These are phyloP conservation scores for Wallacemonas rigidus DNA, from an alignment of 208 protist species.

Conservation along the genomic window DNA sequence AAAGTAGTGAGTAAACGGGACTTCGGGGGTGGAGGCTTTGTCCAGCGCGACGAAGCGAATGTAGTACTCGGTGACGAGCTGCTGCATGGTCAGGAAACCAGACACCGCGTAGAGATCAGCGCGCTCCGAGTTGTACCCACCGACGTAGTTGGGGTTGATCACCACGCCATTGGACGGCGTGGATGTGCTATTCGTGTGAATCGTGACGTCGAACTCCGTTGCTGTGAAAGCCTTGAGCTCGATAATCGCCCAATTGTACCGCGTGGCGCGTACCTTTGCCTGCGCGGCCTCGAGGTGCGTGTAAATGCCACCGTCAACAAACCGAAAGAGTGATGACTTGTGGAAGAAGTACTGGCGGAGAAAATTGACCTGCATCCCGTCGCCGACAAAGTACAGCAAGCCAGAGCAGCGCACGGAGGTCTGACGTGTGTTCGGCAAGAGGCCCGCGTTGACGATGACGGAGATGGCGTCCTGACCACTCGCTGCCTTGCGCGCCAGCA, in stretches of 20 bases:
- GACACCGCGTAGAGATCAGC: slow-evolving; percentile 33
- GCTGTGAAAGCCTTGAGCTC: slow-evolving; percentile 21
- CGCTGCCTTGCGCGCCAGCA: slow-evolving; percentile 39
- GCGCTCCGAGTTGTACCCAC: slow-evolving; percentile 17
- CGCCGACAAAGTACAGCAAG: slow-evolving; percentile 28
- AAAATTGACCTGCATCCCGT: slow-evolving; percentile 12
- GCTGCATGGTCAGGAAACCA: slow-evolving; percentile 38
- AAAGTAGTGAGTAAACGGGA: slow-evolving; percentile 24
- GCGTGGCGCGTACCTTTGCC: slow-evolving; percentile 3
- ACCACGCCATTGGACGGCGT: slow-evolving; percentile 20
- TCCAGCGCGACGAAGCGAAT: slow-evolving; percentile 33
- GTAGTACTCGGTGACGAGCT: slow-evolving; percentile 46
- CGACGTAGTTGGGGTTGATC: slow-evolving; percentile 25
- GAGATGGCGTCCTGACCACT: slow-evolving; percentile 16
- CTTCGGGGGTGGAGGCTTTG: not conserved
- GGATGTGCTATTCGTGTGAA: slow-evolving; percentile 43
- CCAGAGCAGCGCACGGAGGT: slow-evolving; percentile 36
- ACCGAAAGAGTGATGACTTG: slow-evolving; percentile 26
- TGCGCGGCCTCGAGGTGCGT: slow-evolving; percentile 19
- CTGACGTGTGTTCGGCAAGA: slow-evolving; percentile 33
- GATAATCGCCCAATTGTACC: slow-evolving; percentile 36
- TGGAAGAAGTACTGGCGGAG: slow-evolving; percentile 30
- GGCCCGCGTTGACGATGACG: slow-evolving; percentile 12
- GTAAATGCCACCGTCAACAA: slow-evolving; percentile 29
- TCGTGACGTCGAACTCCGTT: slow-evolving; percentile 30